Evolutionary conservation across 768 basidiomycete genomes (phyloP), one percentile per base, ranked within the genome.

Genomic region (Leccinum uliginosum): DNA sequence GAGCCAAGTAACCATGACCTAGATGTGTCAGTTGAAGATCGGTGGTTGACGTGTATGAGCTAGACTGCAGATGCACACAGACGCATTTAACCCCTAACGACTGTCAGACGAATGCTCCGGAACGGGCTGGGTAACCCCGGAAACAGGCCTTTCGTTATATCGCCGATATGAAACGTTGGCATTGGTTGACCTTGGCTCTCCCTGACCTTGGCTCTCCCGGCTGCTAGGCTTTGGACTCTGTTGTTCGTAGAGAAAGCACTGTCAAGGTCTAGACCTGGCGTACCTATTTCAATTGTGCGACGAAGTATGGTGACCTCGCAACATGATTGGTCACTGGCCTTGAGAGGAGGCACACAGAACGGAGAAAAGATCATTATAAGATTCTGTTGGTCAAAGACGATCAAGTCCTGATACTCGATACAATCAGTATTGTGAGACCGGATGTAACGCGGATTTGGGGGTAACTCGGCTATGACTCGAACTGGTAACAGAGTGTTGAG

Each of bases 1-100:
- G 43, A 56, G 46, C 58, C 62, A 60, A 27, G 53, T 21, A 12
- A 54, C 46, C 58, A 54, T 63, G 40, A 10, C 21, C 2, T 34
- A 12, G 53, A 43, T n/a, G 34, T 10, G 38, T 49, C 2, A 3
- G 9, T 32, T 24, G 35, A 35, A 32, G 26, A 48, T 38, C 12
- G 3, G 35, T 38, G 45, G 21, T 53, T 49, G 35, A 9, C 4
- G 23, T 21, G 3, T 24, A 19, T 47, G 45, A 26, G n/a, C 49
- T 9, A 6, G 52, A 11, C 44, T n/a, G 35, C 26, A 15, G 14
- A 50, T 46, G 43, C 27, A 30, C 12, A 57, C 3, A 6, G 43
- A 43, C 40, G 19, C 4, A 29, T n/a, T 17, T 23, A 10, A 17
- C 12, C 15, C 15, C 15, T 3, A 21, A 27, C 19, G 11, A 12